Percentiles rank a stretch among this genome's conserved stretches.
phyloP scores from a whole-genome alignment of 2,329 filamentous ascomycete genomes.

The Fusarium buharicum region DNA sequence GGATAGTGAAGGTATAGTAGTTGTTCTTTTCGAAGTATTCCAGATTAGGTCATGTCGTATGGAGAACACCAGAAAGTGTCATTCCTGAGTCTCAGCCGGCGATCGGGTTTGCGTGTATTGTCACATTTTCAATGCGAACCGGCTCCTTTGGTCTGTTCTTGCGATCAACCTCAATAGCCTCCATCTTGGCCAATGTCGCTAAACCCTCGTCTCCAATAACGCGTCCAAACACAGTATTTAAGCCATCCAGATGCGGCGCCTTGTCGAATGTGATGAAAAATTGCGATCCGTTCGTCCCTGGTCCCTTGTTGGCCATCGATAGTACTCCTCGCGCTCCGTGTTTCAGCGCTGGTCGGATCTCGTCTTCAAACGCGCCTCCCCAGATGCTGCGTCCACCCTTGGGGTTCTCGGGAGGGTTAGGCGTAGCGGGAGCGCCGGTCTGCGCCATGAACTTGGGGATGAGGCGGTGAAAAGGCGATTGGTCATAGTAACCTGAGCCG shows the following conservation, averaged over 20 bases:
- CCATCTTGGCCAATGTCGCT: slow-evolving; percentile 75
- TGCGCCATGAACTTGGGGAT: slow-evolving; percentile 86
- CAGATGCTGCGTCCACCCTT: slow-evolving; percentile 80
- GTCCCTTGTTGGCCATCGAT: slow-evolving; percentile 83
- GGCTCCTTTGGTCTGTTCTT: slow-evolving; percentile 78
- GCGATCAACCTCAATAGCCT: slow-evolving; percentile 78
- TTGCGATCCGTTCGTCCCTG: slow-evolving; percentile 78
- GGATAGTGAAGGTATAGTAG: background rate
- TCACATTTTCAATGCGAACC: slow-evolving; percentile 73
- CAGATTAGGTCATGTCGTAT: background rate
- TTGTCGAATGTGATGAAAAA: slow-evolving; percentile 85
- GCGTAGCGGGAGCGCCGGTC: slow-evolving; percentile 71
- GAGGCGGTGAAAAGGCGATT: slow-evolving; percentile 80
- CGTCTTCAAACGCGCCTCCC: slow-evolving; percentile 79
- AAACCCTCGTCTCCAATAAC: slow-evolving; percentile 73
- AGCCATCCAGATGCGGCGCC: slow-evolving; percentile 82
- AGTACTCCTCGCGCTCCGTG: slow-evolving; percentile 76
- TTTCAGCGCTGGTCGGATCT: slow-evolving; percentile 76
- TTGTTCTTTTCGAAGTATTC: slow-evolving; percentile 4
- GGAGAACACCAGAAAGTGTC: background rate
- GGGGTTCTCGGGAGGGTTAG: slow-evolving; percentile 64
- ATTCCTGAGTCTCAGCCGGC: slow-evolving; percentile 61
- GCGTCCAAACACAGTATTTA: slow-evolving; percentile 86
- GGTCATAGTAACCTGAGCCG: slow-evolving; percentile 80
- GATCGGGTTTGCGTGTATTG: slow-evolving; percentile 82